Percentiles rank a stretch among this genome's conserved stretches.
phyloP scores from a whole-genome alignment of 805 yeast genomes.

The Tetrapisispora nanseiensis region DNA sequence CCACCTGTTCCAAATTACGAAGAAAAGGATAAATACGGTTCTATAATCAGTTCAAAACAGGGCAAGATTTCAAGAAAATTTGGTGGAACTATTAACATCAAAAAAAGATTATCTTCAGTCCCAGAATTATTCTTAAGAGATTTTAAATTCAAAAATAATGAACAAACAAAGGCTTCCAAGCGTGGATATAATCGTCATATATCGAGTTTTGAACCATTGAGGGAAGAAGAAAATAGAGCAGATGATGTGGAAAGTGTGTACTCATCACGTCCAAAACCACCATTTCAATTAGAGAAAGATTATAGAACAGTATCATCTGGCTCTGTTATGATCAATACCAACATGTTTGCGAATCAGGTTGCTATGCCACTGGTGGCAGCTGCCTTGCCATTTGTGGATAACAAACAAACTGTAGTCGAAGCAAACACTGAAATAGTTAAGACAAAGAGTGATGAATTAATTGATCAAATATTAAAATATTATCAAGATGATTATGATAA shows the following conservation, averaged over 20 bases:
- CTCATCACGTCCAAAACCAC: not conserved
- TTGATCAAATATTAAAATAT: slow-evolving; percentile 23
- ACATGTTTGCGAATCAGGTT: slow-evolving; percentile 6
- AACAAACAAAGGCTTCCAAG: not conserved
- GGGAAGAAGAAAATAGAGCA: slow-evolving; percentile 2
- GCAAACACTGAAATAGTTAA: not conserved
- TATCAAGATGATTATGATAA: slow-evolving; percentile 7
- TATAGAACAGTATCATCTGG: not conserved
- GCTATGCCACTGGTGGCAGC: slow-evolving; percentile 5
- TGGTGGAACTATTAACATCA: slow-evolving; percentile 23
- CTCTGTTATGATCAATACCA: slow-evolving; percentile 1
- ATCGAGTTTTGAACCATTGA: slow-evolving; percentile 3
- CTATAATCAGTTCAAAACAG: slow-evolving; percentile 3
- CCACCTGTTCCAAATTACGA: slow-evolving; percentile 13
- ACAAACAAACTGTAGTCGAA: not conserved
- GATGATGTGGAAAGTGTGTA: not conserved
- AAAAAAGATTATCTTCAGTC: slow-evolving; percentile 24
- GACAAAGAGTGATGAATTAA: slow-evolving; percentile 16
- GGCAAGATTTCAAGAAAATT: slow-evolving; percentile 14
- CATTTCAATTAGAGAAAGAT: not conserved
- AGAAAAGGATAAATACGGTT: not conserved
- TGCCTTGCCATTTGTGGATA: not conserved
- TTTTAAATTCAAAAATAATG: slow-evolving; percentile 8
- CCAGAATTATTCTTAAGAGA: slow-evolving; percentile 25
- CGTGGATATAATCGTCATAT: slow-evolving; percentile 2